Base-by-base conservation (phyloP, 2,329 filamentous ascomycete species). In the Rhynchosporium agropyri region DNA sequence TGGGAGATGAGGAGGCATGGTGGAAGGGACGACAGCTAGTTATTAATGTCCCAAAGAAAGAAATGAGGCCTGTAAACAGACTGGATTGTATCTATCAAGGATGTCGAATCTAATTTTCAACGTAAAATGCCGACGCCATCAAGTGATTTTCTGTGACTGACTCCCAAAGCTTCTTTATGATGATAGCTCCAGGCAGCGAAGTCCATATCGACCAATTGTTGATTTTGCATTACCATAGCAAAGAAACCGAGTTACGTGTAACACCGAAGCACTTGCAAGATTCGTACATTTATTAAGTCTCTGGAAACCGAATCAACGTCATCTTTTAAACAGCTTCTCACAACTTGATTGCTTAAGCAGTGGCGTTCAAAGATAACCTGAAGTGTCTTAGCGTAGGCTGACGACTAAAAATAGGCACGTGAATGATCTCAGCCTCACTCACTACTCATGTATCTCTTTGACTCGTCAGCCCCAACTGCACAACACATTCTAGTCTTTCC, bases 381-480 rank as follows among this genome's bases (percentile, higher is more conserved):
- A 33, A 26, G 50, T 40, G 50, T 53, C 7, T 53, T 53, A 53
- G 42, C 15, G 45, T 20, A 38, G 43, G 55, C 45, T 26, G 33
- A 38, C 2, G 10, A 28, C 42, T 55, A 61, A 28, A 50, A 57
- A 46, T 53, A 51, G n/a, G 38, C 13, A 20, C 33, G n/a, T 42
- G 33, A 42, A 33, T 60, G 31, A 46, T 42, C 65, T 68, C 66
- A 68, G 66, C 66, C 66, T 68, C 66, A 61, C 66, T 68, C 66
- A 61, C 48, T 43, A 55, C 15, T 61, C 58, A 64, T 48, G 62
- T 50, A 57, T 46, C 57, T 56, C 13, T 54, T 64, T 62, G 64
- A 65, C 61, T 68, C 66, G 64, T 66, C 66, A 66, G 66, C 63
- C 61, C 61, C 51, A 53, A 56, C 38, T 61, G 61, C 63, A 51